Evolutionary conservation across 345 rosid species (phyloP).

Genomic region (Arabidopsis arenosa): DNA sequence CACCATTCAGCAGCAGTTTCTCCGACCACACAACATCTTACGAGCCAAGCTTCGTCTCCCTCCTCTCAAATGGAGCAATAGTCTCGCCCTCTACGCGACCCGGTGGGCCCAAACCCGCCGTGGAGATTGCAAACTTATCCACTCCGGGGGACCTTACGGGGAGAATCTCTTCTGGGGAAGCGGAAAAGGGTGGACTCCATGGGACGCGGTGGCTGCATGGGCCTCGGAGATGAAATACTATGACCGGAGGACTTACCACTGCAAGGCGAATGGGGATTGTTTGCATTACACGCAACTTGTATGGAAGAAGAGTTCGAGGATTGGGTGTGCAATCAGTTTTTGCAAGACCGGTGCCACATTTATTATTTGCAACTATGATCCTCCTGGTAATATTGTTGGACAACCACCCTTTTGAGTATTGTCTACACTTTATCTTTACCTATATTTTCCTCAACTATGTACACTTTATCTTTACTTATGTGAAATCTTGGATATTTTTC

Average conservation of each 20-base stretch:
- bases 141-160: constrained; percentile 60
- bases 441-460: background rate
- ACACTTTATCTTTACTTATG: background rate
- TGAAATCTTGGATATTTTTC: background rate
- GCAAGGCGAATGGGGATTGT: constrained; percentile 52
- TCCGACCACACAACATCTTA: constrained; percentile 53
- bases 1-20: constrained; percentile 48
- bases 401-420: constrained; percentile 62
- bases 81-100: constrained; percentile 54
- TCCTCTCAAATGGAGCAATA: constrained; percentile 63
- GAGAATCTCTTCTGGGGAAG: constrained; percentile 73
- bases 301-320: constrained; percentile 61
- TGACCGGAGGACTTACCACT: constrained; percentile 51
- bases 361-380: constrained; percentile 63
- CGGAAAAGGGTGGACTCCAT: constrained; percentile 58
- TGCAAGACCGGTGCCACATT: constrained; percentile 62
- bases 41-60: constrained; percentile 57
- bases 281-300: constrained; percentile 69
- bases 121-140: constrained; percentile 57
- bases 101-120: constrained; percentile 51
- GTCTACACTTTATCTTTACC: background rate
- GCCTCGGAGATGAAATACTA: constrained; percentile 56
- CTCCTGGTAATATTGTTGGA: constrained; percentile 68
- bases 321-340: constrained; percentile 60
- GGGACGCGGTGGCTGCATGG: constrained; percentile 61